Conservation (phyloP, 176 grass and related monocot species). For the Leersia perrieri region DNA sequence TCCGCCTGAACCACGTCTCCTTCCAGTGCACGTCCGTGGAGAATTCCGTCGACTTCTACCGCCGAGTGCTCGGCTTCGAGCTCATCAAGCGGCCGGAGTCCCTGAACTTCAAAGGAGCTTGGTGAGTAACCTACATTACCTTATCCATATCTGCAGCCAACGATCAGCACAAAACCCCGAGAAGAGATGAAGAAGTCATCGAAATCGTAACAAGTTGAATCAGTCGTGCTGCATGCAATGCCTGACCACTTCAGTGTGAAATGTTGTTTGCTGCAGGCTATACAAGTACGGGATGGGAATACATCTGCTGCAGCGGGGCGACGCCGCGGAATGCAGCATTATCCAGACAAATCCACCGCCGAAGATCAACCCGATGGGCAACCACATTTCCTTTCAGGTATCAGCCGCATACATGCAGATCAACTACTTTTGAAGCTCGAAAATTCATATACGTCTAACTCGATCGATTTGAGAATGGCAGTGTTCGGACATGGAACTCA, state of each 20-base stretch:
- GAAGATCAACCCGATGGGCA: conserved; percentile 65
- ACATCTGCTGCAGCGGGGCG: conserved; percentile 62
- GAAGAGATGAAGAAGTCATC: no score
- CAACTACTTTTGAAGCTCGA: background rate
- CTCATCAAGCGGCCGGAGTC: conserved; percentile 67
- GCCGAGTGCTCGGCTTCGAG: conserved; percentile 70
- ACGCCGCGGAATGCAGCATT: background rate
- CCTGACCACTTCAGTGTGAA: background rate
- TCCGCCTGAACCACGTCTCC: conserved; percentile 83
- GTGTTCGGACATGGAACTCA: conserved; percentile 46
- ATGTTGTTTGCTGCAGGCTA: conserved; percentile 39
- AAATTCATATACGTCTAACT: background rate
- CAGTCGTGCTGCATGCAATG: background rate
- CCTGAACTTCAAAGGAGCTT: conserved; percentile 70
- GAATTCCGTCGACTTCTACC: conserved; percentile 61
- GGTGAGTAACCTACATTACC: conserved; percentile 28
- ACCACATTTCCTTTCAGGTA: conserved; percentile 86
- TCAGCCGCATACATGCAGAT: background rate
- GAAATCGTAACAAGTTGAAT: background rate
- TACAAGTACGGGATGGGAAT: conserved; percentile 60
- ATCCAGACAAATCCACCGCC: background rate
- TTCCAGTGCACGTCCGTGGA: conserved; percentile 61
- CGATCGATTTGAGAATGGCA: conserved; percentile 25
- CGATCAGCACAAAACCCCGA: background rate
- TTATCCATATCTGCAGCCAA: background rate